phyloP scores from a whole-genome alignment of 169 alveolate species.

The Plasmodium cynomolgi region DNA sequence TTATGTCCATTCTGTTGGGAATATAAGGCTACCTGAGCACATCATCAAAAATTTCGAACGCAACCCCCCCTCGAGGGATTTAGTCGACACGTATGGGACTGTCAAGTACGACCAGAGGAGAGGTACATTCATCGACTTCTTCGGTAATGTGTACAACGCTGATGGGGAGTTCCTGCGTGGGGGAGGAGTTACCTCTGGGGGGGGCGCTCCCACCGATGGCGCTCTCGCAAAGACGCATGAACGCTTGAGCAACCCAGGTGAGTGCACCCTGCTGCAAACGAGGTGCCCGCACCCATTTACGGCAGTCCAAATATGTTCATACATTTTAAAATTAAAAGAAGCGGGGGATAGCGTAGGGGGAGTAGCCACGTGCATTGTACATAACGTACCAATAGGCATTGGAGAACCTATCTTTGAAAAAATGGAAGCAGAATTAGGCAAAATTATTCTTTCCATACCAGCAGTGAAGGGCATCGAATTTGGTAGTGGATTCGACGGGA shows the following conservation, averaged over 20 bases:
- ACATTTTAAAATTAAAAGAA: constrained; percentile 39
- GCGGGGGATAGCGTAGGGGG: constrained; percentile 52
- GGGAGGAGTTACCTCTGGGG: neutral
- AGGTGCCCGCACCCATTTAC: constrained; percentile 64
- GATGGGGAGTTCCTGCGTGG: neutral
- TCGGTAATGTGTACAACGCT: constrained; percentile 8
- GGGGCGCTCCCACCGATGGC: neutral
- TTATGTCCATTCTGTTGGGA: constrained; percentile 55
- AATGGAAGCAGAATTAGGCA: constrained; percentile 33
- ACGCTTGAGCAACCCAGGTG: neutral
- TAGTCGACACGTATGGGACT: constrained; percentile 21
- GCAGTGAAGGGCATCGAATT: constrained; percentile 54
- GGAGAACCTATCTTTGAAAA: constrained; percentile 64
- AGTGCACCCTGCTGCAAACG: constrained; percentile 17
- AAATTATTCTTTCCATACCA: constrained; percentile 54
- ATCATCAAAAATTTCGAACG: constrained; percentile 21
- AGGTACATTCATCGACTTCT: constrained; percentile 33
- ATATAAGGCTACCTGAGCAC: constrained; percentile 11
- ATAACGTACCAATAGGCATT: constrained; percentile 39
- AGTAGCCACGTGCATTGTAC: constrained; percentile 28
- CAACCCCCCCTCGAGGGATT: constrained; percentile 16
- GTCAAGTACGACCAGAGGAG: constrained; percentile 20
- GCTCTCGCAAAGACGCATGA: neutral
- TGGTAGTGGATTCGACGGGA: constrained; percentile 37
- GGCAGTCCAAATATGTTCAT: constrained; percentile 44